Base-by-base conservation (phyloP, 163 green algal genomes). In the Prototheca cutis region DNA sequence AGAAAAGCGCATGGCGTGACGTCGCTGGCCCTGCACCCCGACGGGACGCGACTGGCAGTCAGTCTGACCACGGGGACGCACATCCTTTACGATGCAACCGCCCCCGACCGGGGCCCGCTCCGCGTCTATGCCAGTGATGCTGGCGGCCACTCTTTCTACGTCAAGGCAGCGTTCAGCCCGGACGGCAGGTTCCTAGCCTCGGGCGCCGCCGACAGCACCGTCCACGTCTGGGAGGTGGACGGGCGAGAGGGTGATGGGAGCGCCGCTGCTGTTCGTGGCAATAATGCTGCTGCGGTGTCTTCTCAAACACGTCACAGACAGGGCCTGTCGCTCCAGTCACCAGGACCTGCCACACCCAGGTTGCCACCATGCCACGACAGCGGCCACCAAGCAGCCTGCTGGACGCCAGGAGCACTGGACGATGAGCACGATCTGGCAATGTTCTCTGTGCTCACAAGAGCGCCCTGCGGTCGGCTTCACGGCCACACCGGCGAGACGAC, bases 401-500 rank as follows among this genome's bases (percentile, higher is more conserved):
- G n/a, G n/a, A n/a, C n/a, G n/a, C n/a, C n/a, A n/a, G n/a, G n/a
- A n/a, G n/a, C n/a, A n/a, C n/a, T n/a, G n/a, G n/a, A n/a, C n/a
- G n/a, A n/a, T n/a, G n/a, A n/a, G n/a, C n/a, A n/a, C n/a, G n/a
- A n/a, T n/a, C n/a, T n/a, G n/a, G n/a, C n/a, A n/a, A n/a, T n/a
- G n/a, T n/a, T n/a, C n/a, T n/a, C n/a, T n/a, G n/a, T n/a, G n/a
- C n/a, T n/a, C n/a, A n/a, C n/a, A n/a, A n/a, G n/a, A n/a, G n/a
- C n/a, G n/a, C 42, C 42, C 42, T 23, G 28, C 1, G 59, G 65
- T 3, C 34, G 52, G 18, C 66, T 91, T 45, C 0, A 58, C 4
- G 84, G 84, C 0, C 78, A 87, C 67, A 42, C 62, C 17, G 70
- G 65, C 10, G 84, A 89, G 63, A 80, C 89, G 10, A 85, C 76